These are phyloP conservation scores for Chrysochromulina parva DNA, from an alignment of 78 protist species.

Conservation along the genomic window DNA sequence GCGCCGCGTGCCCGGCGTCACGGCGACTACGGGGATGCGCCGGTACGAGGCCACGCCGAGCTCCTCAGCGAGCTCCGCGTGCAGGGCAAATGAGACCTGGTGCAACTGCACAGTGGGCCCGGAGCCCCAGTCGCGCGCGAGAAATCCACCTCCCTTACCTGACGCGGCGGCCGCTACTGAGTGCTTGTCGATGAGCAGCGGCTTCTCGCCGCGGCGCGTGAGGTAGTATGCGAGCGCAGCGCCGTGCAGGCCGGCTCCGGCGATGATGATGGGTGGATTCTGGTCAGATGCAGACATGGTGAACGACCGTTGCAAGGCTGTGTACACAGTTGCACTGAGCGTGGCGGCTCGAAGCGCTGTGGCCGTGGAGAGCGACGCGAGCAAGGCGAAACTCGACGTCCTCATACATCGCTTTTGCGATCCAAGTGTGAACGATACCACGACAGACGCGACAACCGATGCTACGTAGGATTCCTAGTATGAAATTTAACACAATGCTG, in stretches of 20 bases:
- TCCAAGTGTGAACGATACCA: no score
- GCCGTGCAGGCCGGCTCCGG: not conserved
- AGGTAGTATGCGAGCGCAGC: slow-evolving; percentile 49
- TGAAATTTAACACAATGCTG: no score
- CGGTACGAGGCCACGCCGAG: slow-evolving; percentile 24
- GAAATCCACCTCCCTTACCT: slow-evolving; percentile 49
- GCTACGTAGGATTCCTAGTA: no score
- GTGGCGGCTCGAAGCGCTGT: no score
- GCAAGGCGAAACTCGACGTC: no score
- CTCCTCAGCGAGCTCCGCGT: slow-evolving; percentile 1
- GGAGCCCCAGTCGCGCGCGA: slow-evolving; percentile 34
- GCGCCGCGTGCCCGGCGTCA: not conserved
- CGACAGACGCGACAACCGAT: no score
- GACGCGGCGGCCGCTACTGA: slow-evolving; percentile 26
- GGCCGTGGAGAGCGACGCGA: no score
- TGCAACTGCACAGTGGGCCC: not conserved
- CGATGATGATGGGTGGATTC: no score
- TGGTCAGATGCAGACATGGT: no score
- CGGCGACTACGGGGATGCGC: not conserved
- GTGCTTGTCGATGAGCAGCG: slow-evolving; percentile 17
- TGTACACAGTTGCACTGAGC: no score
- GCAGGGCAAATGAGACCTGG: not conserved
- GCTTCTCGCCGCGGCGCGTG: slow-evolving; percentile 24
- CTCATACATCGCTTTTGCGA: no score
- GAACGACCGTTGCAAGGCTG: no score